phyloP scores from a whole-genome alignment of 192 early-diverging fungal species.

The Oehlia diaphana region DNA sequence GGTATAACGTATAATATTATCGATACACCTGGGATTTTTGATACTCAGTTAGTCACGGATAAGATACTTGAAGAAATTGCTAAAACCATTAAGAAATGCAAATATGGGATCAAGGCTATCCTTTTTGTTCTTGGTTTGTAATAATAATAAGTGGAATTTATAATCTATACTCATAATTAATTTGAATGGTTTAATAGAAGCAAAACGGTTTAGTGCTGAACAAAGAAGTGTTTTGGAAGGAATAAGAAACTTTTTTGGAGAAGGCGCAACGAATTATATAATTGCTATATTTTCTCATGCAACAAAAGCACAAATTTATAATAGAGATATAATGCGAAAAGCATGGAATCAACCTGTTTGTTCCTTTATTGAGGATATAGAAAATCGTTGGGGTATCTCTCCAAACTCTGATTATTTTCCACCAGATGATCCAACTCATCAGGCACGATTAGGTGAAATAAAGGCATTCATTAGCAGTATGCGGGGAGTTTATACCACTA shows the following conservation, averaged over 20 bases:
- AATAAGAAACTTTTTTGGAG: slow-evolving; percentile 6
- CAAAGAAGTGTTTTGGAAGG: neutral
- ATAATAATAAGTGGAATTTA: neutral
- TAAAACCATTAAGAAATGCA: neutral
- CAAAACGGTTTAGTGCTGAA: slow-evolving; percentile 10
- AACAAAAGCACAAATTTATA: neutral
- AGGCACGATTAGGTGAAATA: neutral
- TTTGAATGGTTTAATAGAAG: slow-evolving; percentile 8
- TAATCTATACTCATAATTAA: neutral
- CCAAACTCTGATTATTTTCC: slow-evolving; percentile 13
- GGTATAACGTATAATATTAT: neutral
- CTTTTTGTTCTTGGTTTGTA: slow-evolving; percentile 24
- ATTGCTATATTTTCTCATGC: slow-evolving; percentile 24
- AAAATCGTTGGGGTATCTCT: slow-evolving; percentile 16
- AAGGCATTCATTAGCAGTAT: neutral
- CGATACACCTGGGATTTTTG: slow-evolving; percentile 21
- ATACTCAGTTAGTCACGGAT: neutral
- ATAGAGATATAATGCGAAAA: slow-evolving; percentile 1
- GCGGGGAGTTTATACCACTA: slow-evolving; percentile 3
- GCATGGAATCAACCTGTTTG: neutral
- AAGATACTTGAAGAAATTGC: neutral
- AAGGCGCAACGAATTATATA: slow-evolving; percentile 17
- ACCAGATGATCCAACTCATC: neutral
- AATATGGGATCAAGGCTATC: slow-evolving; percentile 17
- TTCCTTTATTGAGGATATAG: neutral